Conservation (phyloP, 2,329 filamentous ascomycete species). For the Botryotinia narcissicola region DNA sequence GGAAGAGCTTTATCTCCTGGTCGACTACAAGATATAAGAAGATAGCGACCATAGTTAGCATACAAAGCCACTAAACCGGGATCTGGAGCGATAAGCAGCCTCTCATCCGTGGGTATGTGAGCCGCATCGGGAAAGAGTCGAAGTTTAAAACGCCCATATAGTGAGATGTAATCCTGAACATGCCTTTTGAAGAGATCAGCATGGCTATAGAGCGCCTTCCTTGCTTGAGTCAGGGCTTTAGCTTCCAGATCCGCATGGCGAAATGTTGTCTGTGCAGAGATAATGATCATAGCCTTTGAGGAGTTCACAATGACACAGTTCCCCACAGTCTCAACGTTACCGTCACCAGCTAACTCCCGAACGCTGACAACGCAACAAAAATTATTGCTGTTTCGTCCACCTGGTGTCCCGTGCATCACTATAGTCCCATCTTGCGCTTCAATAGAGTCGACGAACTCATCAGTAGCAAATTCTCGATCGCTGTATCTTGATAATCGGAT, state of each 20-base stretch:
- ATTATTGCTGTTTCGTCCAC: slow-evolving; percentile 38
- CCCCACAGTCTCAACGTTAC: slow-evolving; percentile 35
- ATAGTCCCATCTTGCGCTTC: slow-evolving; percentile 36
- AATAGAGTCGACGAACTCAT: slow-evolving; percentile 45
- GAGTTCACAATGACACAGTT: slow-evolving; percentile 41
- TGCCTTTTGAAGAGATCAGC: slow-evolving; percentile 35
- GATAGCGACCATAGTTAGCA: slow-evolving; percentile 42
- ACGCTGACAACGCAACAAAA: slow-evolving; percentile 39
- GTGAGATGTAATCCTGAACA: slow-evolving; percentile 38
- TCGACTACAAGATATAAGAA: slow-evolving; percentile 41
- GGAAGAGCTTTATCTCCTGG: slow-evolving; percentile 39
- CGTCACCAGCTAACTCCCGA: slow-evolving; percentile 30
- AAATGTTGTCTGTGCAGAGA: slow-evolving; percentile 44
- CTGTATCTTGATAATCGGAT: slow-evolving; percentile 42
- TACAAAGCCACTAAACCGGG: slow-evolving; percentile 36
- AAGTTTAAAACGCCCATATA: slow-evolving; percentile 37
- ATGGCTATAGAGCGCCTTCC: not conserved
- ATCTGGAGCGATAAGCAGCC: slow-evolving; percentile 29
- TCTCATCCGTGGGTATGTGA: slow-evolving; percentile 36
- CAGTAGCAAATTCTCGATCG: slow-evolving; percentile 43
- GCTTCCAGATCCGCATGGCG: slow-evolving; percentile 35
- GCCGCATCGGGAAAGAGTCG: slow-evolving; percentile 34
- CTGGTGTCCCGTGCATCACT: slow-evolving; percentile 42
- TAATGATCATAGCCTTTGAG: slow-evolving; percentile 38
- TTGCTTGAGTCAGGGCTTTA: not conserved